Percentiles rank a stretch among this genome's conserved stretches.
Conservation (phyloP, 345 rosid genomes). For the Aethionema arabicum region DNA sequence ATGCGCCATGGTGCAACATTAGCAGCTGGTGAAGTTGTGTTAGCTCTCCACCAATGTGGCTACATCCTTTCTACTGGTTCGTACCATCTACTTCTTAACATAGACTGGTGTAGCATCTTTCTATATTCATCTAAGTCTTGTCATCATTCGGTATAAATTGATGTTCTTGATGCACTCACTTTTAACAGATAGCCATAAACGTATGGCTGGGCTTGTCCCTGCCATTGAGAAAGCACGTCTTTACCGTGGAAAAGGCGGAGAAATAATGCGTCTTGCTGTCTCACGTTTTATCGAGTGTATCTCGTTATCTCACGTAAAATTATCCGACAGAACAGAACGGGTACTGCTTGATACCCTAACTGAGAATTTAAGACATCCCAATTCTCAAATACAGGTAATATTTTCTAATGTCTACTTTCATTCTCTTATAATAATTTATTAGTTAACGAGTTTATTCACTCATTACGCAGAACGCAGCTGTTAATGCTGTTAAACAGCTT, state of each 20-base stretch:
- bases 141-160: neutral
- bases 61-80: constrained; percentile 59
- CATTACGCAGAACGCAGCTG: constrained; percentile 68
- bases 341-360: constrained; percentile 70
- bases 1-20: constrained; percentile 94
- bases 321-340: constrained; percentile 66
- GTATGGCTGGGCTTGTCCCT: constrained; percentile 72
- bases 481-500: constrained; percentile 69
- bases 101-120: constrained; percentile 16
- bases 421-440: constrained; percentile 14
- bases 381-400: constrained; percentile 93
- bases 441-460: constrained; percentile 23
- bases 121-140: constrained; percentile 14
- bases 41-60: constrained; percentile 66
- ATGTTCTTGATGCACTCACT: constrained; percentile 3
- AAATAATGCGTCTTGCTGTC: constrained; percentile 96
- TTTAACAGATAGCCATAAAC: constrained; percentile 65
- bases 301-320: constrained; percentile 53
- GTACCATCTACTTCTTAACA: constrained; percentile 37
- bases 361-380: constrained; percentile 93
- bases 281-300: constrained; percentile 87
- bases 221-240: constrained; percentile 97
- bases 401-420: constrained; percentile 24
- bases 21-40: constrained; percentile 77
- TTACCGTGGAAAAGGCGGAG: constrained; percentile 98